Evolutionary conservation across 306 rosid species (phyloP).

Genomic region (Medicago truncatula): MtrunA17r5.0-ANR NC_053045.1:61179001-61179500

Average conservation of each 20-base stretch:
- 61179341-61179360: slow-evolving; percentile 37
- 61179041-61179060: not conserved
- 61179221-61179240: slow-evolving; percentile 64
- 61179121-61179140: slow-evolving; percentile 74
- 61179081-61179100: slow-evolving; percentile 76
- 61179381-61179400: not conserved
- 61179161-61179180: not conserved
- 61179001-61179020: not conserved
- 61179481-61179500: too few species aligned
- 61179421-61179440: too few species aligned
- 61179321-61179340: slow-evolving; percentile 66
- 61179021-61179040: not conserved
- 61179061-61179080: slow-evolving; percentile 84
- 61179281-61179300: slow-evolving; percentile 89
- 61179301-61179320: slow-evolving; percentile 89
- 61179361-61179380: too few species aligned
- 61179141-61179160: slow-evolving; percentile 28
- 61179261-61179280: slow-evolving; percentile 90
- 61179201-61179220: not conserved
- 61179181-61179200: not conserved
- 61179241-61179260: slow-evolving; percentile 84
- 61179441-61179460: too few species aligned
- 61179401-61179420: not conserved
- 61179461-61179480: too few species aligned
- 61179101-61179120: slow-evolving; percentile 86